Evolutionary conservation across 2,329 filamentous ascomycete species (phyloP).

Genomic region (Nemania sp.): DNA sequence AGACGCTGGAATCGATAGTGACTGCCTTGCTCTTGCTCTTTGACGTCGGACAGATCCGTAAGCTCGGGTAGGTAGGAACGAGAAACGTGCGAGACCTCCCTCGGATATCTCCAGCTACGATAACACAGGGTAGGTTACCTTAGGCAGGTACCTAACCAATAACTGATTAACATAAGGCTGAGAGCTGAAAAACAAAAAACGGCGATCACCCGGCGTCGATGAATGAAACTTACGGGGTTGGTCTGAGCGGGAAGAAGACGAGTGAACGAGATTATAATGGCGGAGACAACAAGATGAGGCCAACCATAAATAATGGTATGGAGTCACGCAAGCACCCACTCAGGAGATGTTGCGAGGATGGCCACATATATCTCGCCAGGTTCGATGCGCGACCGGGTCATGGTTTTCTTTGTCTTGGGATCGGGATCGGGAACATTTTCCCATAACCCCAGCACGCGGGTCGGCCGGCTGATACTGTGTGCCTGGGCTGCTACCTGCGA

Average conservation of each 20-base stretch:
- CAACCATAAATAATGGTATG: too few species aligned
- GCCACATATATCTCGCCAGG: constrained; percentile 35
- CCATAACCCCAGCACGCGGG: constrained; percentile 24
- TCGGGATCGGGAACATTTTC: constrained; percentile 15
- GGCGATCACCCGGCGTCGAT: constrained; percentile 32
- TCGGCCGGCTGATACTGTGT: constrained; percentile 32
- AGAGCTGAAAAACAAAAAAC: constrained; percentile 33
- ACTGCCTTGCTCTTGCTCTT: background rate
- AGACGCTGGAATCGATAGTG: background rate
- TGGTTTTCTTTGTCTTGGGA: constrained; percentile 30
- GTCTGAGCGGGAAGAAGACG: constrained; percentile 1
- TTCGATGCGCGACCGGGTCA: constrained; percentile 21
- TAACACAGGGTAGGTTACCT: too few species aligned
- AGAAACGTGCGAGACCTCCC: too few species aligned
- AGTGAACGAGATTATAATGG: constrained; percentile 12
- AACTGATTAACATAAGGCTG: constrained; percentile 31
- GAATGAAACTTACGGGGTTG: constrained; percentile 28
- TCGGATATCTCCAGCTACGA: background rate
- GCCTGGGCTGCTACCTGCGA: constrained; percentile 29
- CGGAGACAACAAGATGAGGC: too few species aligned
- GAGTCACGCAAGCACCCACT: too few species aligned
- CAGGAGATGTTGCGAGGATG: constrained; percentile 22
- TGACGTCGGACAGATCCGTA: constrained; percentile 13
- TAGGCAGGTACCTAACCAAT: too few species aligned
- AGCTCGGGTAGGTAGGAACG: background rate